Evolutionary conservation across 805 yeast species (phyloP), one percentile per base, ranked within the genome.

Genomic region (Yarrowia phangngaensis): DNA sequence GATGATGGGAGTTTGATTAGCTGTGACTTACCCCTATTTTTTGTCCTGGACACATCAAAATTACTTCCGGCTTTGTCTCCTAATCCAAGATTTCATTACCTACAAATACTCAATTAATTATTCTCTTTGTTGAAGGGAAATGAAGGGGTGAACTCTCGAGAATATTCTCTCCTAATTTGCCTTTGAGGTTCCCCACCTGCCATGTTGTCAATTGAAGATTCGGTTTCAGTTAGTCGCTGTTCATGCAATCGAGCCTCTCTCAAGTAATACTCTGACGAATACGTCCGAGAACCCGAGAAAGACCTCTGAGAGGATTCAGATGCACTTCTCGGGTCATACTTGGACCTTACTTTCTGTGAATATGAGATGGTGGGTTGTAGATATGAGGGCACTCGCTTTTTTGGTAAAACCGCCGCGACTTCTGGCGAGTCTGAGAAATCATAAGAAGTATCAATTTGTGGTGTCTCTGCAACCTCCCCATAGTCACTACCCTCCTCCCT

Each of bases 291-390:
- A 6, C 43, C 32, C 3, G 45, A 38, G 8, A 38, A 38, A 6
- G 45, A 38, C 19, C 45, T 26, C 45, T 38, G 45, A 19, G 45
- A 38, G 19, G 45, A 38, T 3, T 24, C 45, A n/a, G 45, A 38
- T 4, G 24, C 45, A 3, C 22, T 26, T 1, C 45, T 34, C 9
- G 35, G 35, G 13, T 41, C 35, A 29, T 41, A 41, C 29, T 41
- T 41, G 29, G 34, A 26, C 16, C 48, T 14, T 4, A 29, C 22
- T 13, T 41, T 41, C n/a, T 41, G 48, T 6, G 48, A 41, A 12
- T 29, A 41, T 20, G 48, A 41, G 29, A 41, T 30, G 7, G 48
- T 41, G 4, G 48, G 48, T 16, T 41, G 48, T 16, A 41, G 17
- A 8, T 41, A 41, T 12, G 48, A 41, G 13, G 48, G 48, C 8